Conservation (phyloP, 2,329 filamentous ascomycete genomes). For the Colletotrichum navitas region DNA sequence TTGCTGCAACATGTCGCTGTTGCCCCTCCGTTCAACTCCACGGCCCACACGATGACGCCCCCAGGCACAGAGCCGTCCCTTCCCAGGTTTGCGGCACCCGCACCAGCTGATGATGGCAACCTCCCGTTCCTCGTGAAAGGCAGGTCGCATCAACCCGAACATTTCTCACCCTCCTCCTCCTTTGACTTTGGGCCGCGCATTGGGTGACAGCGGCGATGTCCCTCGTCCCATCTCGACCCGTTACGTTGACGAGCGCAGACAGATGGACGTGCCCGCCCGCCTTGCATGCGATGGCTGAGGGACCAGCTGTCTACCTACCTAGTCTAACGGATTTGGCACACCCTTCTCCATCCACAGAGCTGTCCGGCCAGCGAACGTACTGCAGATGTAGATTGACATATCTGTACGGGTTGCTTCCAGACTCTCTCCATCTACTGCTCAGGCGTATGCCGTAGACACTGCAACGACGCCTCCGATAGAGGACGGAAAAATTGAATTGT, state of each 20-base stretch:
- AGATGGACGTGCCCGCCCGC: neutral
- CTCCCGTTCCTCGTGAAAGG: conserved; percentile 5
- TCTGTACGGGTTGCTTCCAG: conserved; percentile 1
- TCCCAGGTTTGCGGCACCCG: conserved; percentile 1
- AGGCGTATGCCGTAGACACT: conserved; percentile 8
- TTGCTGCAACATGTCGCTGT: conserved; percentile 5
- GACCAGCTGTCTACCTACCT: neutral
- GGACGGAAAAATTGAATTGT: conserved; percentile 2
- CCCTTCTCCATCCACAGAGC: neutral
- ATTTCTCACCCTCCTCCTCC: neutral
- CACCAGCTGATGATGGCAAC: conserved; percentile 7
- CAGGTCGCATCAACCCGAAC: conserved; percentile 17
- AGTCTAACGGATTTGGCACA: neutral
- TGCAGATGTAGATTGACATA: conserved; percentile 15
- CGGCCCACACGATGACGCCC: conserved; percentile 19
- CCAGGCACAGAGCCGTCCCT: neutral
- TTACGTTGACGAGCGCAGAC: neutral
- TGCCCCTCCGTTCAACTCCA: conserved; percentile 11
- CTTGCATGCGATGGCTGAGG: conserved; percentile 4
- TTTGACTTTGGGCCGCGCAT: conserved; percentile 5
- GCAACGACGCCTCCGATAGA: conserved; percentile 11
- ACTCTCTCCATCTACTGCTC: neutral
- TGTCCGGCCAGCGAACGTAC: neutral
- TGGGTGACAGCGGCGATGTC: neutral
- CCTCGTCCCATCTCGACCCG: conserved; percentile 27